phyloP scores from a whole-genome alignment of 805 yeast species.

The Brettanomyces sp. region DNA sequence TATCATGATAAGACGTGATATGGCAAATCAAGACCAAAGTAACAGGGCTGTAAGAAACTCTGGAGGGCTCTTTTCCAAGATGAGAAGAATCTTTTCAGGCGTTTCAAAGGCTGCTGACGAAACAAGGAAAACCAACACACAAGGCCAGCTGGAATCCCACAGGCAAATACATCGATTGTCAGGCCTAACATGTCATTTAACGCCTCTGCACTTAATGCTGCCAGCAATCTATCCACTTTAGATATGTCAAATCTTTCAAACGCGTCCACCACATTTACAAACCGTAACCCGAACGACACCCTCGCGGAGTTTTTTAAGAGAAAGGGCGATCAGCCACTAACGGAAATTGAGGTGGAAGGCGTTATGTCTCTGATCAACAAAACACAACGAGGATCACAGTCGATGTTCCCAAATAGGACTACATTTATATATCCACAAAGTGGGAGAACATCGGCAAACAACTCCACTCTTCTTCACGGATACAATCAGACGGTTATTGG shows the following conservation, averaged over 20 bases:
- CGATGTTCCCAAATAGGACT: slow-evolving; percentile 2
- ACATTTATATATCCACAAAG: slow-evolving; percentile 1
- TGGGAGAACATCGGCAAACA: slow-evolving; percentile 1
- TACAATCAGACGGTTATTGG: slow-evolving; percentile 4
- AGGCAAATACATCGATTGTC: background rate
- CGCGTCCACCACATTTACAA: slow-evolving; percentile 8
- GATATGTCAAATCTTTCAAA: slow-evolving; percentile 16
- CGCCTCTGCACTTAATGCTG: background rate
- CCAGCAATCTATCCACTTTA: slow-evolving; percentile 8
- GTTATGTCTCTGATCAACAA: slow-evolving; percentile 51
- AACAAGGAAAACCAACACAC: background rate
- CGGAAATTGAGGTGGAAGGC: slow-evolving; percentile 75
- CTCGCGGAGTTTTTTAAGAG: slow-evolving; percentile 61
- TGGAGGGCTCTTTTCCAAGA: slow-evolving; percentile 1
- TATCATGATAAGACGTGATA: slow-evolving; percentile 2
- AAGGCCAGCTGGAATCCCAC: background rate
- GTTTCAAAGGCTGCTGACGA: background rate
- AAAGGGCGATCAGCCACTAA: slow-evolving; percentile 68
- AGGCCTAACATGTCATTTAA: background rate
- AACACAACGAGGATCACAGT: slow-evolving; percentile 18
- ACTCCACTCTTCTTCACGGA: slow-evolving; percentile 1
- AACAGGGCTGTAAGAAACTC: background rate
- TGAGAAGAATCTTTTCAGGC: background rate
- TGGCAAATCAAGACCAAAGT: background rate
- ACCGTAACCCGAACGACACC: slow-evolving; percentile 43